Evolutionary conservation across 768 basidiomycete genomes (phyloP).

Genomic region (Leucogyrophana mollusca): DNA sequence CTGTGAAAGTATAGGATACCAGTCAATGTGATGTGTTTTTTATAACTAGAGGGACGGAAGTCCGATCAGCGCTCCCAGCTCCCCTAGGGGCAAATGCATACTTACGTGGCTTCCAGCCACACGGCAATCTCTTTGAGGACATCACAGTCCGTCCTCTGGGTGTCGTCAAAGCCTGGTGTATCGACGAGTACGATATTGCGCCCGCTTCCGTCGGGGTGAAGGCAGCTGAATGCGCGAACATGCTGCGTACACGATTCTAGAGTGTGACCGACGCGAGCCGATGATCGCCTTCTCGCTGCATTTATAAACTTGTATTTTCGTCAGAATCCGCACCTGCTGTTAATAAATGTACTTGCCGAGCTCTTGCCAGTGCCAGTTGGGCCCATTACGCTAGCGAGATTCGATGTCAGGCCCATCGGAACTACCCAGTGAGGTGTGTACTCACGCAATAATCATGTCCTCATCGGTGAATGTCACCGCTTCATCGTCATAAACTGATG

Average conservation of each 20-base stretch:
- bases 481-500: too few species aligned
- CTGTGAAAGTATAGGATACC: conserved; percentile 29
- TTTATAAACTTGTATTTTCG: conserved; percentile 21
- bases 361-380: conserved; percentile 23
- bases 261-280: conserved; percentile 11
- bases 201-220: conserved; percentile 13
- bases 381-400: conserved; percentile 14
- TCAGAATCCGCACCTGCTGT: too few species aligned
- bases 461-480: not conserved
- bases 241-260: conserved; percentile 18
- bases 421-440: too few species aligned
- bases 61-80: too few species aligned
- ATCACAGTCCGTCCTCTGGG: conserved; percentile 18
- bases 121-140: conserved; percentile 22
- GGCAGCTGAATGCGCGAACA: conserved; percentile 13
- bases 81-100: not conserved
- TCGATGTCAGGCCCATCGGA: too few species aligned
- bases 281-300: conserved; percentile 6
- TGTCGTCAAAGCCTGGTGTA: conserved; percentile 19
- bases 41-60: conserved; percentile 9
- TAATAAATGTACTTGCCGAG: conserved; percentile 9
- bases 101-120: conserved; percentile 27
- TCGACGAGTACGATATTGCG: conserved; percentile 14
- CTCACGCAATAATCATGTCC: conserved; percentile 14
- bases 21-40: conserved; percentile 11